Conservation (phyloP, 176 grass and related monocot species). For the Microstegium vimineum region DNA sequence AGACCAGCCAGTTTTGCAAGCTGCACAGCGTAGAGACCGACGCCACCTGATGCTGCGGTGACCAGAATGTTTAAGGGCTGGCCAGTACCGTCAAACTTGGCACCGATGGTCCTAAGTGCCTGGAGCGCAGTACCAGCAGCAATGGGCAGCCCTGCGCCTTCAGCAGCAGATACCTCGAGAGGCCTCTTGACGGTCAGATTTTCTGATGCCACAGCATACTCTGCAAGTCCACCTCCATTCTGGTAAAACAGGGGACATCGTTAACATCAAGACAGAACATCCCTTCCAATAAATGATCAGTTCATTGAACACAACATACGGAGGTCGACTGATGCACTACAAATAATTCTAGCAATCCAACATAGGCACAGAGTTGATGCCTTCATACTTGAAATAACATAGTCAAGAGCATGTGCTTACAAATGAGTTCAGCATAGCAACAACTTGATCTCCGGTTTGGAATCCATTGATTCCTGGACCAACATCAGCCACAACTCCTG, state of each 20-base stretch:
- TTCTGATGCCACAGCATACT: slow-evolving; percentile 40
- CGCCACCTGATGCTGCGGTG: slow-evolving; percentile 57
- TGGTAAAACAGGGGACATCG: background rate
- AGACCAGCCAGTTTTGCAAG: slow-evolving; percentile 48
- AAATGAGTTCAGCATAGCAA: slow-evolving; percentile 28
- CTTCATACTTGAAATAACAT: background rate
- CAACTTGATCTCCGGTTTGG: slow-evolving; percentile 54
- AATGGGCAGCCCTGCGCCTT: slow-evolving; percentile 44
- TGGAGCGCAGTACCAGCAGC: slow-evolving; percentile 41
- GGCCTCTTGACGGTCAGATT: slow-evolving; percentile 37
- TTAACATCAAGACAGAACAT: background rate
- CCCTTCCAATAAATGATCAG: background rate
- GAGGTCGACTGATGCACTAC: background rate
- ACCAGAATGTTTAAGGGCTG: slow-evolving; percentile 44
- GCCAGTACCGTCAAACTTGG: slow-evolving; percentile 56
- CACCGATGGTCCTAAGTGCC: slow-evolving; percentile 22
- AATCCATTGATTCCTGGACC: slow-evolving; percentile 47
- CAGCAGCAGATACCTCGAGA: slow-evolving; percentile 26
- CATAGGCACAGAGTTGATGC: background rate
- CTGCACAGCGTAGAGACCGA: slow-evolving; percentile 48
- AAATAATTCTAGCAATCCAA: background rate
- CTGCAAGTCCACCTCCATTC: slow-evolving; percentile 55
- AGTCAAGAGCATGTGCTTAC: slow-evolving; percentile 32
- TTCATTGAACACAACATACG: background rate
- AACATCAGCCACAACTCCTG: slow-evolving; percentile 53